Conservation (phyloP, 345 rosid species). For the Eucalyptus lansdowneana region DNA sequence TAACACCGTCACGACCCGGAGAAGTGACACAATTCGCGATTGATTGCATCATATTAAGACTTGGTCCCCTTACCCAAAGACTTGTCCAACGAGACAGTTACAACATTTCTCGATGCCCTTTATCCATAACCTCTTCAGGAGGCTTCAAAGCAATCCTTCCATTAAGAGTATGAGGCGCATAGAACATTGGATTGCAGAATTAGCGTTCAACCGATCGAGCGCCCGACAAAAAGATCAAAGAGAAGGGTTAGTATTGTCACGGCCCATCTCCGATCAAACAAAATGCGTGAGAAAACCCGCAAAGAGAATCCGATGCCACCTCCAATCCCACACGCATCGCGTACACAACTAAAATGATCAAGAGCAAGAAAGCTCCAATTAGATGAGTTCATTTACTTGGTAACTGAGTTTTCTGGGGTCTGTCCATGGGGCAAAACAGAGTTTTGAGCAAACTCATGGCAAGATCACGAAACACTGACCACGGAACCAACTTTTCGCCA, state of each 20-base stretch:
- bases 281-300: not conserved
- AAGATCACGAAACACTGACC: not conserved
- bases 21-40: not conserved
- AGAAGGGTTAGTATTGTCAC: not conserved
- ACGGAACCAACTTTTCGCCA: not conserved
- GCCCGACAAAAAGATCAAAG: not conserved
- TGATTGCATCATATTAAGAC: not conserved
- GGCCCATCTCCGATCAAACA: not conserved
- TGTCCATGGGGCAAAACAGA: not conserved
- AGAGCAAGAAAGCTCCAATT: not conserved
- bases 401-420: not conserved
- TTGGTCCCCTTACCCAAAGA: not conserved
- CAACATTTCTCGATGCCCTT: not conserved
- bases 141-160: not conserved
- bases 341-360: not conserved
- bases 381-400: not conserved
- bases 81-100: not conserved
- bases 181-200: not conserved
- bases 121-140: not conserved
- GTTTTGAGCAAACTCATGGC: not conserved
- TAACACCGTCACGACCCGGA: not conserved
- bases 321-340: not conserved
- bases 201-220: not conserved
- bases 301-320: not conserved
- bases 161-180: not conserved